phyloP scores from a whole-genome alignment of 164 flowering plant genomes.

The Annona squamosa region DNA sequence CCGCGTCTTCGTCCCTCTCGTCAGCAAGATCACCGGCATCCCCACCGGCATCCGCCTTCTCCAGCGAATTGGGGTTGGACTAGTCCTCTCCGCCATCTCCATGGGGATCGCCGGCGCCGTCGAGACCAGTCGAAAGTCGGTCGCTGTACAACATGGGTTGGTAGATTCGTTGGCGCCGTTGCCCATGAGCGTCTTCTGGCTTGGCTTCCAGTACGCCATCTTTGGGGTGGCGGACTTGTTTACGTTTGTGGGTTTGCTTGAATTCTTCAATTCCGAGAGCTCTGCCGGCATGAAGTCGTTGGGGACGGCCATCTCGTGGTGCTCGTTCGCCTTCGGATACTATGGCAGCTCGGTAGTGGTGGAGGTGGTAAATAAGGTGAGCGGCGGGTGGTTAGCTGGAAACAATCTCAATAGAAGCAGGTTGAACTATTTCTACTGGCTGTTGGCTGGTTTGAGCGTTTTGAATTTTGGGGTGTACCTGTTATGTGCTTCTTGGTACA shows the following conservation, averaged over 20 bases:
- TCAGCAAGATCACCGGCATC: constrained; percentile 45
- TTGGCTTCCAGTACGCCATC: constrained; percentile 49
- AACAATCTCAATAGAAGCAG: constrained; percentile 58
- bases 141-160: constrained; percentile 43
- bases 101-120: constrained; percentile 52
- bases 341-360: constrained; percentile 57
- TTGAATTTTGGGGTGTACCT: constrained; percentile 53
- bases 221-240: constrained; percentile 74
- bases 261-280: constrained; percentile 66
- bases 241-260: constrained; percentile 56
- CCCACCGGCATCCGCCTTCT: constrained; percentile 60
- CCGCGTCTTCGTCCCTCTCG: constrained; percentile 48
- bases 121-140: constrained; percentile 43
- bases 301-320: constrained; percentile 55
- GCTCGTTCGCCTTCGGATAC: constrained; percentile 61
- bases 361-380: constrained; percentile 51
- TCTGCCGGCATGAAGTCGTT: constrained; percentile 59
- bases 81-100: constrained; percentile 52
- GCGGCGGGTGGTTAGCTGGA: constrained; percentile 63
- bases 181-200: constrained; percentile 63
- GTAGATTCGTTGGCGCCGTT: constrained; percentile 39
- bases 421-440: constrained; percentile 63
- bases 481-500: constrained; percentile 62
- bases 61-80: constrained; percentile 55
- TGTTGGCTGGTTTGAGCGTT: constrained; percentile 44